phyloP scores from a whole-genome alignment of 805 yeast species.

The Kurtzmaniella cleridarum region DNA sequence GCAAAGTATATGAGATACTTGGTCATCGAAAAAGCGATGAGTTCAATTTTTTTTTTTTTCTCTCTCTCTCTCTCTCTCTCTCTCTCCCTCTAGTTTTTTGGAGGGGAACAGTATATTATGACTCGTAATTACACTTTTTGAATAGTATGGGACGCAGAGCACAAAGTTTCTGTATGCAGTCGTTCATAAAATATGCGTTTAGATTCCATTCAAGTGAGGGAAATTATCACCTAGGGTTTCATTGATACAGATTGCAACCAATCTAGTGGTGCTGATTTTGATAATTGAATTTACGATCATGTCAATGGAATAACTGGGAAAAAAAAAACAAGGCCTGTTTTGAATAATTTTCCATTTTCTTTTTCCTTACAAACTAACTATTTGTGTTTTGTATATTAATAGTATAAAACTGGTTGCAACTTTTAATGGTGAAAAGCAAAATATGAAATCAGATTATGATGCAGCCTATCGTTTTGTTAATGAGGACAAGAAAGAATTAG shows the following conservation, averaged over 20 bases:
- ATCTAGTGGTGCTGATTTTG: neutral
- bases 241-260: neutral
- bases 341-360: neutral
- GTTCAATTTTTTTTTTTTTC: no score
- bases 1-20: slow-evolving; percentile 78
- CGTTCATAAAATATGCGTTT: slow-evolving; percentile 3
- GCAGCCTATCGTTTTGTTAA: slow-evolving; percentile 18
- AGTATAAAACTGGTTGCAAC: no score
- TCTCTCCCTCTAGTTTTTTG: no score
- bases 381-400: no score
- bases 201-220: slow-evolving; percentile 3
- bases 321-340: no score
- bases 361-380: neutral
- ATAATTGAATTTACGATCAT: neutral
- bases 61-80: no score
- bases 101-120: no score
- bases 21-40: slow-evolving; percentile 28
- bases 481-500: slow-evolving; percentile 1
- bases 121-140: no score
- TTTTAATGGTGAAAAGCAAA: no score
- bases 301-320: no score
- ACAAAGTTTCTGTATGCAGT: neutral
- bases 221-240: neutral
- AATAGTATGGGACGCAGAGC: no score
- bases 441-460: slow-evolving; percentile 12